These are phyloP conservation scores for Pleurotus pulmonarius DNA, from an alignment of 768 basidiomycete genomes.

Conservation along the genomic window DNA sequence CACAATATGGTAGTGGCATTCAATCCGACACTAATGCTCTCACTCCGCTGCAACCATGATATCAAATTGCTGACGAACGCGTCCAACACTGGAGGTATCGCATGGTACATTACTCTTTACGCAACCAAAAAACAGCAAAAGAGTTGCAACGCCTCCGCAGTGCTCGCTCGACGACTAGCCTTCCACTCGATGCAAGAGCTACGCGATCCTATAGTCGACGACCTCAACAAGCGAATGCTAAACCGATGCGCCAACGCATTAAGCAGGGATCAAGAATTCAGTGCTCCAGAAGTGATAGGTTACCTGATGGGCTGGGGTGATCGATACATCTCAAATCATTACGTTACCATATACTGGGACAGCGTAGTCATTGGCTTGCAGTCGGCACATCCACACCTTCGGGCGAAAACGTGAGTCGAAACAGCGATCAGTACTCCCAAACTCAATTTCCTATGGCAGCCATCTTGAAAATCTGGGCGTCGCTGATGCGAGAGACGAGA, in stretches of 20 bases:
- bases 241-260: slow-evolving; percentile 28
- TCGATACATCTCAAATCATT: slow-evolving; percentile 30
- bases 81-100: slow-evolving; percentile 24
- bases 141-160: slow-evolving; percentile 23
- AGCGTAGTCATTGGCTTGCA: slow-evolving; percentile 17
- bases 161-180: slow-evolving; percentile 20
- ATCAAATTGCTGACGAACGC: slow-evolving; percentile 33
- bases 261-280: slow-evolving; percentile 30
- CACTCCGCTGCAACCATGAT: slow-evolving; percentile 30
- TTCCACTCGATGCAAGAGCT: slow-evolving; percentile 13
- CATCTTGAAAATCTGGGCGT: background rate
- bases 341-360: slow-evolving; percentile 29
- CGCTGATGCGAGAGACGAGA: no score
- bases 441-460: no score
- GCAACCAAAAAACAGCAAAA: slow-evolving; percentile 18
- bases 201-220: background rate
- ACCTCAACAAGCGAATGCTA: slow-evolving; percentile 22
- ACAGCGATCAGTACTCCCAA: no score
- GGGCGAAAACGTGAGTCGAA: background rate
- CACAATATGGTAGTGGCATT: slow-evolving; percentile 4
- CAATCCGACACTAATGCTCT: background rate
- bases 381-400: slow-evolving; percentile 17
- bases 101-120: slow-evolving; percentile 25
- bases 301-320: slow-evolving; percentile 43
- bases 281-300: slow-evolving; percentile 30